Evolutionary conservation across 202 grass and related monocot species (phyloP).

Genomic region (Zizania palustris): DNA sequence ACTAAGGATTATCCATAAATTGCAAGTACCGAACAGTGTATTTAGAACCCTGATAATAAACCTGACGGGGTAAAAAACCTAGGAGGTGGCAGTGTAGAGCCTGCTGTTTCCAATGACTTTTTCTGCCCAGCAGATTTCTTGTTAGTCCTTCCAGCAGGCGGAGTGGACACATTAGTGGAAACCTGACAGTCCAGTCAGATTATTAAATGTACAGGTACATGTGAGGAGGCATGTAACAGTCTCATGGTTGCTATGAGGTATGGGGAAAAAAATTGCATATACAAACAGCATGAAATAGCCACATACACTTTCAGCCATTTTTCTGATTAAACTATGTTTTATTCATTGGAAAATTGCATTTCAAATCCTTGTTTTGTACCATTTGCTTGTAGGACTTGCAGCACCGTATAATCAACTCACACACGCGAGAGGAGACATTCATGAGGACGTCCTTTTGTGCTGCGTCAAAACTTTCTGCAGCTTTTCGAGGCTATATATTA

Average conservation of each 20-base stretch:
- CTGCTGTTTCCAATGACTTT: slow-evolving; percentile 69
- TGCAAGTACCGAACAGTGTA: slow-evolving; percentile 27
- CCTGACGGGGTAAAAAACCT: slow-evolving; percentile 39
- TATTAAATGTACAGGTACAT: slow-evolving; percentile 17
- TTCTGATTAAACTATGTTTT: slow-evolving; percentile 7
- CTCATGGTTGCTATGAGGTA: slow-evolving; percentile 1
- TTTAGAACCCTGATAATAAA: slow-evolving; percentile 30
- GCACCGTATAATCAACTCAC: too few species aligned
- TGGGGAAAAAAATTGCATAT: slow-evolving; percentile 24
- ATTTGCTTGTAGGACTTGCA: too few species aligned
- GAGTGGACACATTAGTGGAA: slow-evolving; percentile 40
- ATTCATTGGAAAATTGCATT: slow-evolving; percentile 25
- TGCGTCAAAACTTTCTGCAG: too few species aligned
- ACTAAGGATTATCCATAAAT: slow-evolving; percentile 29
- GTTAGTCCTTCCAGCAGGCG: slow-evolving; percentile 47
- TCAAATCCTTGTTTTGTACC: too few species aligned
- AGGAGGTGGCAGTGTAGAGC: slow-evolving; percentile 57
- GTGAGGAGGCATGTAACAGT: background rate
- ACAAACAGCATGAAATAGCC: background rate
- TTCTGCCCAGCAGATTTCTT: slow-evolving; percentile 92
- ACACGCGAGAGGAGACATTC: too few species aligned
- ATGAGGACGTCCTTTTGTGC: too few species aligned
- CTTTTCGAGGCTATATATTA: too few species aligned
- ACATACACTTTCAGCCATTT: slow-evolving; percentile 13
- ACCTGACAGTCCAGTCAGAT: slow-evolving; percentile 42